Base-by-base conservation (phyloP, 768 basidiomycete genomes). In the Suillus decipiens region DNA sequence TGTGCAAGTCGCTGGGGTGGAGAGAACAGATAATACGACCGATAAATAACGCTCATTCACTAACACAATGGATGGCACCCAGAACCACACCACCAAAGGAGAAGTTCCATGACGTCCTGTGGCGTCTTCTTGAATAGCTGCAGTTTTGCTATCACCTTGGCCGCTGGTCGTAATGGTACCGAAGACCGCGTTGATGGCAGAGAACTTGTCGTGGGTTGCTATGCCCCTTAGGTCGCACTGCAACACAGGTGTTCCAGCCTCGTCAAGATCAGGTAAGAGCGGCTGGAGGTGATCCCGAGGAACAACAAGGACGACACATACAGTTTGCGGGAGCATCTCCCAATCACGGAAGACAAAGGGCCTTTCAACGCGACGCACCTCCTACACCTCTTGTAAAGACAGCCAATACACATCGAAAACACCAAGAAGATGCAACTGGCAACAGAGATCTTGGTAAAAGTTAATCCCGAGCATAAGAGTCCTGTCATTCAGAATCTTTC, bases 371-470 rank as follows among this genome's bases (percentile, higher is more conserved):
- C 6, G 14, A 17, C 51, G 66, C 39, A 74, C 37, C 33, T 59
- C 28, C 24, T 22, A 64, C 37, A 71, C 42, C 31, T 66, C 66
- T 17, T 63, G 39, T 14, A 34, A 50, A 22, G 70, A 66, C 67
- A 67, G 66, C 62, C 67, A 65, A 28, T 66, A 50, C 28, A 73
- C 72, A 5, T 78, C 76, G 62, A 77, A 68, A 0, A 85, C 66
- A 15, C 76, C 78, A 28, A 78, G 70, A 15, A 78, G 73, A 63
- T 84, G 76, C 5, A 84, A 70, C 19, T 82, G 78, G 19, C 75
- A 68, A 56, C 76, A 80, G 57, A 87, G 69, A 47, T 87, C 85
- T 62, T 86, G 83, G 63, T 78, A 77, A 62, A 78, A 72, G 48
- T 74, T 70, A 24, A 66, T 71, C 39, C 65, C 75, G 58, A 75